These are phyloP conservation scores for Ganoderma leucocontextum DNA, from an alignment of 1,284 basidiomycete genomes.

Conservation along the genomic window DNA sequence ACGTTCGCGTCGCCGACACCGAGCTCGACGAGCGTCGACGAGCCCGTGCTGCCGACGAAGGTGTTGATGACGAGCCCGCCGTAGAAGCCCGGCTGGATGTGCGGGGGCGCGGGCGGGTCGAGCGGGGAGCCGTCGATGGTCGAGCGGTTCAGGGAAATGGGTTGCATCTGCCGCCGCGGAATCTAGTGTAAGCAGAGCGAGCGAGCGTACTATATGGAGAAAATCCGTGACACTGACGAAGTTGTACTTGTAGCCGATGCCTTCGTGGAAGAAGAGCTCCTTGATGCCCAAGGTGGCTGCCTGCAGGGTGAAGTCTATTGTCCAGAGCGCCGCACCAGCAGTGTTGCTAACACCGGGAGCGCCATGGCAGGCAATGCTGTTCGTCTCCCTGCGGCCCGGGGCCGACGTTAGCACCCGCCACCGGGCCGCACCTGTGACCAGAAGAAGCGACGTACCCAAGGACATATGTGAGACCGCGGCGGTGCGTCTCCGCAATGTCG, in stretches of 20 bases:
- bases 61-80: slow-evolving; percentile 58
- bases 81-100: slow-evolving; percentile 69
- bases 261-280: slow-evolving; percentile 50
- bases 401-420: background rate
- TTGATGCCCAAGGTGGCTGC: slow-evolving; percentile 47
- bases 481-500: slow-evolving; percentile 58
- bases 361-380: slow-evolving; percentile 54
- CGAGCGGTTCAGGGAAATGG: slow-evolving; percentile 58
- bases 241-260: slow-evolving; percentile 54
- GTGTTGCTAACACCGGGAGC: slow-evolving; percentile 73
- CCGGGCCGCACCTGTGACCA: background rate
- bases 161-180: slow-evolving; percentile 56
- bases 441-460: slow-evolving; percentile 54
- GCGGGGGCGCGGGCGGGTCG: slow-evolving; percentile 54
- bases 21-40: slow-evolving; percentile 59
- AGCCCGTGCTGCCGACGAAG: slow-evolving; percentile 48
- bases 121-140: slow-evolving; percentile 58
- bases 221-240: slow-evolving; percentile 40
- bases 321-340: slow-evolving; percentile 75
- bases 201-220: too few relatives aligned
- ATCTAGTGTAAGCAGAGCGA: background rate
- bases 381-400: slow-evolving; percentile 36
- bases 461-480: slow-evolving; percentile 60
- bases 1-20: slow-evolving; percentile 54
- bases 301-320: slow-evolving; percentile 68